Percentiles rank a stretch among this genome's conserved stretches.
These are phyloP conservation scores for Verticillium dahliae DNA, from an alignment of 2,329 filamentous ascomycete species.

Conservation along the genomic window DNA sequence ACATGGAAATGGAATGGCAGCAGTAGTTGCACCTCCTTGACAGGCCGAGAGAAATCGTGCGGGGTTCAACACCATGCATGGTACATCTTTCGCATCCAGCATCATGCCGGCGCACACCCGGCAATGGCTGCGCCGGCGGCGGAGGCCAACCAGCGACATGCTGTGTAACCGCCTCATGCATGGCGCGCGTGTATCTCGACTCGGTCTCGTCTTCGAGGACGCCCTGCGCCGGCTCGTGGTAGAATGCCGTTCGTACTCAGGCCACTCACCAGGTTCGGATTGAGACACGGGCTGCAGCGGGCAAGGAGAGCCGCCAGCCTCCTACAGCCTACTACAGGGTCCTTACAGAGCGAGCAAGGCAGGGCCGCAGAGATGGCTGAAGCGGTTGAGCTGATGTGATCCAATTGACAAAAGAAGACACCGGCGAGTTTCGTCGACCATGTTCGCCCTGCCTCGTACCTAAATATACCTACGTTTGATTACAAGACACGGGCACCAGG, in stretches of 20 bases:
- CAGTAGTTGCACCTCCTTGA: not conserved
- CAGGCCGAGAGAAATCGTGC: not conserved
- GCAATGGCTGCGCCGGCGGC: not conserved
- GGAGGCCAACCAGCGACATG: not conserved
- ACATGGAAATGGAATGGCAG: not conserved
- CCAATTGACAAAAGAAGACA: too few relatives aligned
- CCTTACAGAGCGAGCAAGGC: too few relatives aligned
- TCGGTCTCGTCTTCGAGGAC: not conserved
- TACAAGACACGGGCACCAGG: too few relatives aligned
- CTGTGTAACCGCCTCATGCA: not conserved
- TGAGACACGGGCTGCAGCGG: not conserved
- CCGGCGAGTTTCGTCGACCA: too few relatives aligned
- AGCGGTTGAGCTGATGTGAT: not conserved
- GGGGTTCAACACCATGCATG: not conserved
- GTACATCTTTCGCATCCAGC: not conserved
- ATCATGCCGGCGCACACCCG: not conserved
- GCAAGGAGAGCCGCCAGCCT: not conserved
- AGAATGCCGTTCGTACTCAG: not conserved
- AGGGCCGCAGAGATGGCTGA: not conserved
- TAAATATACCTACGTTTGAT: too few relatives aligned
- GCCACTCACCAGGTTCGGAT: not conserved
- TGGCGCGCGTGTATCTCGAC: not conserved
- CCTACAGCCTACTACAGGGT: not conserved
- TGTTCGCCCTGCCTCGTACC: too few relatives aligned
- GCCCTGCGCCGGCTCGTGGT: not conserved